Evolutionary conservation across 805 yeast species (phyloP).

Genomic region (Geotrichum ghanense): DNA sequence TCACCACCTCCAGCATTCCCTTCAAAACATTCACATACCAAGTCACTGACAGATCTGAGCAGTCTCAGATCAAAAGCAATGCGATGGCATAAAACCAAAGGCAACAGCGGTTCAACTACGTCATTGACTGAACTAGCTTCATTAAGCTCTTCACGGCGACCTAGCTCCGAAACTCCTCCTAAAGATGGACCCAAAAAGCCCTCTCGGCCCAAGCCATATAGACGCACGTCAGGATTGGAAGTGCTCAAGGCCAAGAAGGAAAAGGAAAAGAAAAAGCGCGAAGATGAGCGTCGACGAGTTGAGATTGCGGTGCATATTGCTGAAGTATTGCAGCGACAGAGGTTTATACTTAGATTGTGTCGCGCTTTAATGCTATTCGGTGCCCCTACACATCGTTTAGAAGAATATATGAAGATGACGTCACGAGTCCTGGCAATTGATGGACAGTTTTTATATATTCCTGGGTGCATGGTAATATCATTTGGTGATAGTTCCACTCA

Average conservation of each 20-base stretch:
- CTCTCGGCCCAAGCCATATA: slow-evolving; percentile 6
- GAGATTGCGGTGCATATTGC: slow-evolving; percentile 84
- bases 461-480: slow-evolving; percentile 91
- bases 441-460: slow-evolving; percentile 83
- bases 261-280: slow-evolving; percentile 16
- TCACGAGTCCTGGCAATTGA: slow-evolving; percentile 87
- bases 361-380: slow-evolving; percentile 88
- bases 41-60: neutral
- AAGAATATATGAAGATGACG: slow-evolving; percentile 88
- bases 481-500: slow-evolving; percentile 92
- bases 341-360: slow-evolving; percentile 76
- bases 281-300: slow-evolving; percentile 36
- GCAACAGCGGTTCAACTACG: slow-evolving; percentile 8
- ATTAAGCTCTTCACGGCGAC: slow-evolving; percentile 17
- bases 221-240: neutral
- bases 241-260: slow-evolving; percentile 1
- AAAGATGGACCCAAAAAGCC: slow-evolving; percentile 2
- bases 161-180: slow-evolving; percentile 9
- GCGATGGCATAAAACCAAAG: neutral
- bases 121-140: slow-evolving; percentile 19
- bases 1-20: neutral
- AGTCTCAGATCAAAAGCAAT: neutral
- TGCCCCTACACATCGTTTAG: slow-evolving; percentile 91
- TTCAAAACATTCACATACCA: neutral
- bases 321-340: slow-evolving; percentile 74